Conservation (phyloP, 139 green algal species). For the Micromonas pusilla region DNA sequence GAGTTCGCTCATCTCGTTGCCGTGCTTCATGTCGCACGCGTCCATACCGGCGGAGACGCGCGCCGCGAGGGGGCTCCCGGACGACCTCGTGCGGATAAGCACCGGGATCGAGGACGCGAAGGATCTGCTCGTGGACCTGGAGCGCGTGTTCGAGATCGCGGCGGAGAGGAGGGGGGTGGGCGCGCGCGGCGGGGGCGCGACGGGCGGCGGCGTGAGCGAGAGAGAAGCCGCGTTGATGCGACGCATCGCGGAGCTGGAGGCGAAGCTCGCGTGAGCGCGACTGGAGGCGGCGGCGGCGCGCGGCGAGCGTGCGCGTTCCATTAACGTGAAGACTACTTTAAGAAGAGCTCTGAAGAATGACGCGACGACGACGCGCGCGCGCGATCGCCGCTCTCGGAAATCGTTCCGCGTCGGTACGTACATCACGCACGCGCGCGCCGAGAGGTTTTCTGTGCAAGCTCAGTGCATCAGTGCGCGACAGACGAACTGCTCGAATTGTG, state of each 20-base stretch:
- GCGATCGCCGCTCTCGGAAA: no score
- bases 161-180: not conserved
- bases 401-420: no score
- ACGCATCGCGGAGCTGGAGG: not conserved
- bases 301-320: no score
- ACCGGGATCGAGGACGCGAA: conserved; percentile 78
- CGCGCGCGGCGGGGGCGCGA: not conserved
- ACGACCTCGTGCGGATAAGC: conserved; percentile 92
- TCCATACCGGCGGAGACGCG: conserved; percentile 77
- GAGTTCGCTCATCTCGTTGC: conserved; percentile 79
- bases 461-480: no score
- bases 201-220: not conserved
- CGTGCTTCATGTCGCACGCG: conserved; percentile 96
- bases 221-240: not conserved
- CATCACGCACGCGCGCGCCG: no score
- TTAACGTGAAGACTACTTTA: no score
- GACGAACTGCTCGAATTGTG: no score
- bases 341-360: no score
- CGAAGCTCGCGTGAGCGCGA: not conserved
- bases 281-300: not conserved
- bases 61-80: conserved; percentile 75
- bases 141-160: conserved; percentile 29
- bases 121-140: conserved; percentile 65
- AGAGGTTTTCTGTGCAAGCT: no score
- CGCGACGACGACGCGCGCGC: no score